Evolutionary conservation across 225 moss, liverwort and hornwort species (phyloP), one percentile per base, ranked within the genome.

Genomic region (Bryum argenteum): DNA sequence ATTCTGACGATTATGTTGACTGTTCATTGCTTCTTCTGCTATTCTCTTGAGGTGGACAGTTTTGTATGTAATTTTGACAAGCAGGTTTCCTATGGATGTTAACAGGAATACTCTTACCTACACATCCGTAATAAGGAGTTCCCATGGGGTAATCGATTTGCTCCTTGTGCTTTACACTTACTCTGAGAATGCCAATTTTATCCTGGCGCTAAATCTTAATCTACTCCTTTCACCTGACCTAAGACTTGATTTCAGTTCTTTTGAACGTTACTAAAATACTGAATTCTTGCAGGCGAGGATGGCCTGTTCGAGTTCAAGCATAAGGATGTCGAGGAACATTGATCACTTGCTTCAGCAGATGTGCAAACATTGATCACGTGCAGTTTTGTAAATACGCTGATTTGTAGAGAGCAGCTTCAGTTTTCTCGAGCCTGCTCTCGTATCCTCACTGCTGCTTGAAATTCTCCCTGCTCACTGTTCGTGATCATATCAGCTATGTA

Each of bases 91-190:
- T 64, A 45, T 42, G 74, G 28, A 56, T 15, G 47, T 42, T 82
- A 58, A 65, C 86, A 86, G 86, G 75, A 57, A 15, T 86, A 72
- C 21, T 80, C 86, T 45, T 86, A 86, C 69, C 69, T 86, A 45
- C 86, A 75, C 56, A 86, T 86, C 38, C 86, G 83, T 22, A 83
- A 75, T 71, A 86, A 86, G 71, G 54, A 77, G 58, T 86, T 86
- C 4, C 86, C 86, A 45, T 86, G 86, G 86, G 86, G 86, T 87
- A 73, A 20, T 59, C 19, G 1, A 20, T 63, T 11, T 54, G 66
- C 61, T 70, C 48, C 47, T 11, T 5, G 20, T 43, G 12, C 58
- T 66, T 6, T 42, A 50, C 19, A 9, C 8, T 19, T 41, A 0
- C 9, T 73, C 57, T 66, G 58, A 56, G 17, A 75, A 51, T 41